Evolutionary conservation across 164 flowering plant species (phyloP).

Genomic region (Buxus sempervirens): DNA sequence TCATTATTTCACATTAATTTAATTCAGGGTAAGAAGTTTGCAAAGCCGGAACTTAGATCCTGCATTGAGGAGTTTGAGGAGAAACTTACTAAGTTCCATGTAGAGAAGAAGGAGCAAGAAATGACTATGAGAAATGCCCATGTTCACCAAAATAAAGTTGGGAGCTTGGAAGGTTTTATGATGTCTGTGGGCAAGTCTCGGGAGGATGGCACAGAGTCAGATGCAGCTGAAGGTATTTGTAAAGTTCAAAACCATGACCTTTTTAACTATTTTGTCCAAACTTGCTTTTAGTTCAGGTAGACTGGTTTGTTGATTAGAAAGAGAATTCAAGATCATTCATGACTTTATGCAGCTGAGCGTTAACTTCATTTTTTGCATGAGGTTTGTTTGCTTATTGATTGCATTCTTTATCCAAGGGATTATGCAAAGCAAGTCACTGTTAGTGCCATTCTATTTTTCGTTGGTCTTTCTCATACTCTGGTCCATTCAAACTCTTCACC

Average conservation of each 20-base stretch:
- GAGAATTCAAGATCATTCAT: neutral
- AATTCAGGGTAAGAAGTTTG: conserved; percentile 81
- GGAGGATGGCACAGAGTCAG: conserved; percentile 42
- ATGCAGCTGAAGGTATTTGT: conserved; percentile 45
- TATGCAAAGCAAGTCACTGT: neutral
- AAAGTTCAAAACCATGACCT: neutral
- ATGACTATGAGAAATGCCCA: conserved; percentile 82
- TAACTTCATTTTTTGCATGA: neutral
- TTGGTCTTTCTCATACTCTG: neutral
- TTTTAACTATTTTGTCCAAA: conserved; percentile 2
- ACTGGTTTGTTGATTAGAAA: neutral
- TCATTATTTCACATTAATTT: conserved; percentile 9
- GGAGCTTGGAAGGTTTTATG: conserved; percentile 31
- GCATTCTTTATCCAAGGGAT: neutral
- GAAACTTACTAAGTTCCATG: conserved; percentile 69
- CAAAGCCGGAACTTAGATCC: conserved; percentile 80
- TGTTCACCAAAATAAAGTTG: conserved; percentile 59
- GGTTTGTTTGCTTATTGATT: neutral
- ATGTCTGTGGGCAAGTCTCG: conserved; percentile 18
- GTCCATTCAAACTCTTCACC: neutral
- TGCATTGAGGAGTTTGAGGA: conserved; percentile 94
- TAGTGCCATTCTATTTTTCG: neutral
- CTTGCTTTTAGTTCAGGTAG: neutral
- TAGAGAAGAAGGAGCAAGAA: conserved; percentile 88
- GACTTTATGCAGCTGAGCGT: neutral